Evolutionary conservation across 1,284 basidiomycete species (phyloP), one percentile per base, ranked within the genome.

Genomic region (Cryptococcus floricola): DNA sequence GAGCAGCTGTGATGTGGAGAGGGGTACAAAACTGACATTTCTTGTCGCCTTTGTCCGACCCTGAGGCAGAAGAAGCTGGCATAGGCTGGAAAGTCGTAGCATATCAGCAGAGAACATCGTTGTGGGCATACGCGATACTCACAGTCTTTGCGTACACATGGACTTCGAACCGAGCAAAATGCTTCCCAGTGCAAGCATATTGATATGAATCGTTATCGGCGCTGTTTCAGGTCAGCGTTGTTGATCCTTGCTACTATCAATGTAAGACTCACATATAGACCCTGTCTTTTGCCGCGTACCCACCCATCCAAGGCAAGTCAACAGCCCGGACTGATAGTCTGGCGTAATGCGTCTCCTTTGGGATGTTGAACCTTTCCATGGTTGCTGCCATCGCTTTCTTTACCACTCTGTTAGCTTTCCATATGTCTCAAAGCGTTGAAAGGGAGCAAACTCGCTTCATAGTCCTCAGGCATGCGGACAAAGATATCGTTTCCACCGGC

Each of bases 171-270:
- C 64, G 60, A 13, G 68, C 70, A 13, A 75, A 66, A 39, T 67
- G 65, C 61, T 74, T 74, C 13, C 68, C 67, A 1, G 70, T 71
- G 51, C 71, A 73, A 12, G 70, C 73, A 54, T 75, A 74, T 53
- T 68, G 61, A 58, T 64, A 75, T 34, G 71, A 73, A 54, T 73
- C 71, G 52, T 70, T 71, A 44, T 75, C 73, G 23, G 65, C 58
- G 25, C 73, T 74, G 52, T 37, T 13, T 4, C 2, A 0, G 12
- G 16, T 16, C n/a, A 14, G 4, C 16, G 39, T 41, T 18, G 3
- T 28, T 34, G 8, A 45, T 37, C 43, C 50, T 18, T 16, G 38
- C 6, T 23, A 23, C 23, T 7, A 43, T 23, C 41, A 39, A 39
- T 14, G 37, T 3, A 38, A 16, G 8, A 47, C 71, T 54, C 50